Evolutionary conservation across 495 filamentous ascomycete species (phyloP).

Genomic region (Symbiotaphrina buchneri): DNA sequence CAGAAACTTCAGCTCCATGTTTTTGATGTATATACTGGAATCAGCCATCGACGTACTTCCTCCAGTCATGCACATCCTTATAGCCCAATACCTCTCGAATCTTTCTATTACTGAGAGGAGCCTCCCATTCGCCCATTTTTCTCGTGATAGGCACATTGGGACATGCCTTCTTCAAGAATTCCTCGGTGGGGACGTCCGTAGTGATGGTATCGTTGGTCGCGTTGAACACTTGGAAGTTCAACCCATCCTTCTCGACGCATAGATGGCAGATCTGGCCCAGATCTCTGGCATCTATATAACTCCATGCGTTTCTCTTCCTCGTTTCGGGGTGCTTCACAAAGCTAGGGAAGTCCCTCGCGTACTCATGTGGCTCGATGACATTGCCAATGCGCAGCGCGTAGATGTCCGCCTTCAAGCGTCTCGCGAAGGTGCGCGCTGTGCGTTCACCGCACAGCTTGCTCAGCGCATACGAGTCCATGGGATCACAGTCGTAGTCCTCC

Average conservation of each 20-base stretch:
- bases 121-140: constrained; percentile 29
- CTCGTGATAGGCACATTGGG: constrained; percentile 23
- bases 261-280: constrained; percentile 33
- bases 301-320: constrained; percentile 32
- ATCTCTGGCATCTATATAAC: constrained; percentile 35
- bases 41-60: too few relatives aligned
- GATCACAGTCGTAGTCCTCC: constrained; percentile 27
- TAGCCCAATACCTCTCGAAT: constrained; percentile 32
- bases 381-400: constrained; percentile 35
- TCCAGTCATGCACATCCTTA: constrained; percentile 28
- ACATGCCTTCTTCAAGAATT: constrained; percentile 23
- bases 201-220: constrained; percentile 36
- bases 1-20: too few relatives aligned
- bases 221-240: constrained; percentile 39
- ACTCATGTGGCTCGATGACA: constrained; percentile 36
- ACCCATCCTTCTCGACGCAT: constrained; percentile 20
- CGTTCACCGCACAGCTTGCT: constrained; percentile 34
- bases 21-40: too few relatives aligned
- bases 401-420: constrained; percentile 29
- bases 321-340: constrained; percentile 24
- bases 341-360: constrained; percentile 22
- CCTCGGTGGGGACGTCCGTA: constrained; percentile 16
- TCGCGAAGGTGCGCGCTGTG: constrained; percentile 28
- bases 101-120: constrained; percentile 34
- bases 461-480: constrained; percentile 34